Percentiles rank a stretch among this genome's conserved stretches.
Conservation (phyloP, 2,329 filamentous ascomycete genomes). For the Aspergillus persii region DNA sequence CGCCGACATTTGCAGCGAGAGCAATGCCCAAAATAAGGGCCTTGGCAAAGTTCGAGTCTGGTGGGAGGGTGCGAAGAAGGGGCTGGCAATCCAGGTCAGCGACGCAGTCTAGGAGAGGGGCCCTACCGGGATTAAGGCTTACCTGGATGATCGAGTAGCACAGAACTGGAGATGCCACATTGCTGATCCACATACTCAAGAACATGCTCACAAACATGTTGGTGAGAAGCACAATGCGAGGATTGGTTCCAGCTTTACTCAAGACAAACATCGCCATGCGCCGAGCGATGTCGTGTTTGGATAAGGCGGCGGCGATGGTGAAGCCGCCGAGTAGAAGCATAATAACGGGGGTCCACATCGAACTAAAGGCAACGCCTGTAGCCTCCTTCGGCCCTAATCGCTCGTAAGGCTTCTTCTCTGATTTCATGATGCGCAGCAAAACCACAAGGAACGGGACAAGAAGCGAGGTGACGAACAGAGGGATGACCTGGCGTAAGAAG, state of each 20-base stretch:
- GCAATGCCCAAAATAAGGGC: conserved; percentile 94
- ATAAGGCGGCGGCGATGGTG: conserved; percentile 89
- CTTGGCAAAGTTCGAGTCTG: conserved; percentile 90
- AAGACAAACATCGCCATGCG: conserved; percentile 94
- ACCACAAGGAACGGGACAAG: conserved; percentile 92
- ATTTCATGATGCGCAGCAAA: conserved; percentile 76
- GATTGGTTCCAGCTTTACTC: conserved; percentile 91
- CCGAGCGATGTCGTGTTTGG: conserved; percentile 97
- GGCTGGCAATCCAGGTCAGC: conserved; percentile 54
- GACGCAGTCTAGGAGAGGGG: neutral
- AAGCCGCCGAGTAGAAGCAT: conserved; percentile 97
- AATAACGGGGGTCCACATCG: conserved; percentile 99
- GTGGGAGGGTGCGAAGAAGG: conserved; percentile 86
- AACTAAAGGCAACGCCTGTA: conserved; percentile 79
- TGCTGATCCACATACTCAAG: conserved; percentile 98
- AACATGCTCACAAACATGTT: conserved; percentile 99
- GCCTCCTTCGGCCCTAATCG: conserved; percentile 78
- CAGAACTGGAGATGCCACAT: conserved; percentile 92
- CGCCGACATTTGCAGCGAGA: conserved; percentile 90
- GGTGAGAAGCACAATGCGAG: conserved; percentile 84
- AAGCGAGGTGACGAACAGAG: conserved; percentile 92
- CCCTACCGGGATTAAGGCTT: conserved; percentile 14
- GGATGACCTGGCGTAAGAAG: conserved; percentile 66
- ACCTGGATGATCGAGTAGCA: conserved; percentile 98
- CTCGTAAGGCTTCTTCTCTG: conserved; percentile 66